Conservation (phyloP, 176 grass and related monocot species). For the Bromus sterilis region DNA sequence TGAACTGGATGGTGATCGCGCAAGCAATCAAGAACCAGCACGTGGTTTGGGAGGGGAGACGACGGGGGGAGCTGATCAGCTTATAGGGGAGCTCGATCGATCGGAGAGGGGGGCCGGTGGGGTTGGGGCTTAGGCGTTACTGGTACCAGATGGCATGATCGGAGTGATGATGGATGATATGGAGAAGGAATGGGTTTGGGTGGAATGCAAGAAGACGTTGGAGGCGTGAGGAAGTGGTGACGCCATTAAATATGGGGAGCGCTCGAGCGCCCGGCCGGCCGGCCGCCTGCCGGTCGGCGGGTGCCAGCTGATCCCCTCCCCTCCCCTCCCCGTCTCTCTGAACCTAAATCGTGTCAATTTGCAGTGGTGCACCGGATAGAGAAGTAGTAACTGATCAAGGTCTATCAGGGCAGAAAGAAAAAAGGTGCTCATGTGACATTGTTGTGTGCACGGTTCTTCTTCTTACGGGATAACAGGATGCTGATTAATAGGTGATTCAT, state of each 20-base stretch:
- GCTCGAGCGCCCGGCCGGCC: constrained; percentile 42
- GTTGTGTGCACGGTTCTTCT: constrained; percentile 23
- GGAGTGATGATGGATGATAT: not conserved
- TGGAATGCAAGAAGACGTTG: constrained; percentile 60
- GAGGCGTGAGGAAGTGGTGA: constrained; percentile 48
- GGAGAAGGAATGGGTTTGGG: not conserved
- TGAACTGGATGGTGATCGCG: not conserved
- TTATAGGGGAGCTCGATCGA: not conserved
- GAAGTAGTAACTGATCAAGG: not conserved
- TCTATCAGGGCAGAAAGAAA: not conserved
- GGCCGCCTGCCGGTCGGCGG: not conserved
- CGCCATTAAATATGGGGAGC: constrained; percentile 78
- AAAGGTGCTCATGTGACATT: not conserved
- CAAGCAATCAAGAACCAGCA: not conserved
- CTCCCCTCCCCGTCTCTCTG: not conserved
- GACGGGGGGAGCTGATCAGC: not conserved
- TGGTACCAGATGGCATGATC: constrained; percentile 1
- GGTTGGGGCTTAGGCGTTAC: constrained; percentile 7
- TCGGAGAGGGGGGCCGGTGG: too few relatives aligned
- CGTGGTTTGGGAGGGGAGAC: not conserved
- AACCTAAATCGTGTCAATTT: not conserved
- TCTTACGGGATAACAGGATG: not conserved
- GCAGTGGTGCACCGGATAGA: too few relatives aligned
- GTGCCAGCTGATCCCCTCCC: not conserved
- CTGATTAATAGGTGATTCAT: not conserved